Evolutionary conservation across 1,139 yeast species (phyloP), one percentile per base, ranked within the genome.

Genomic region (Geotrichum siamense): DNA sequence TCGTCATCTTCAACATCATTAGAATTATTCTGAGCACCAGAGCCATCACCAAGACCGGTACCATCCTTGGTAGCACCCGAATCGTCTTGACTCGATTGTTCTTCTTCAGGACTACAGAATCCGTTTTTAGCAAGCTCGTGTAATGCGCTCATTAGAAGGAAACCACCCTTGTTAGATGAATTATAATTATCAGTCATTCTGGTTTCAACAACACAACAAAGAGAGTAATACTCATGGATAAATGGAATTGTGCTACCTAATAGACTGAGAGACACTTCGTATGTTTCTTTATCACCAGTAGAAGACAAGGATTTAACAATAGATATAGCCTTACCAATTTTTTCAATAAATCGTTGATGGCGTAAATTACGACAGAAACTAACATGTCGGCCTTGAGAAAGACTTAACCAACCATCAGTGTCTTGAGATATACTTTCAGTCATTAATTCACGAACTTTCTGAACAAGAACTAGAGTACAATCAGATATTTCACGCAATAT

Each of bases 21-120:
- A 0, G 94, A 78, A 55, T 81, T 80, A 55, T 78, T 78, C 28
- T 78, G 74, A 3, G 83, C 94, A 51, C 96, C 97, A 50, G 82
- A 87, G 19, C 97, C 98, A 60, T 91, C 97, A 39, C 98, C 99
- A 32, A 91, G 70, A 9, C 98, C 98, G n/a, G 96, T 85, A 43
- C 98, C 98, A 42, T 81, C 74, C 30, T 61, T 54, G 17, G 61
- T 59, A 4, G 62, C 58, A 19, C 69, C 85, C 29, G 58, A 80
- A 56, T 55, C 64, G 10, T 82, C 78, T 39, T 77, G 77, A 45
- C 78, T 76, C 43, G 84, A 91, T 21, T 74, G 68, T 12, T 89
- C 83, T 17, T 83, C 79, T 56, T 82, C 82, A 22, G 98, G 98
- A 2, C 94, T 76, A 59, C 99, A 93, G 73, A 89, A 89, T 0